A percentile compares a stretch with the other conserved stretches of the same genome.
phyloP scores from a whole-genome alignment of 371 early-diverging fungal genomes.

The Apophysomyces variabilis region DNA sequence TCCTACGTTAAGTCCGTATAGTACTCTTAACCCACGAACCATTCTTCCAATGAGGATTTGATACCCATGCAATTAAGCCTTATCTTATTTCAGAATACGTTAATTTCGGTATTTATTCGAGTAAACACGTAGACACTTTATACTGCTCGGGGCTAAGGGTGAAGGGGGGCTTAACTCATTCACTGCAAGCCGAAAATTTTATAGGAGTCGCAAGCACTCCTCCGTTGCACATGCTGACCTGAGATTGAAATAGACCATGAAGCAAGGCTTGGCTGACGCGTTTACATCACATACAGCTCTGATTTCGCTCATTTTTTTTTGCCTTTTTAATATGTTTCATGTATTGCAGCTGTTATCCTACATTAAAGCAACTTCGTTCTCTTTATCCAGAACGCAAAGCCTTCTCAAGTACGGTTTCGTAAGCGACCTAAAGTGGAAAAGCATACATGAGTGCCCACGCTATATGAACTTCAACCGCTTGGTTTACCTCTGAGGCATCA shows the following conservation, averaged over 20 bases:
- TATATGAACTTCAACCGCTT: not conserved
- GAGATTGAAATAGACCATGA: not conserved
- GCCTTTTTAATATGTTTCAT: not conserved
- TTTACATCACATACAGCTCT: not conserved
- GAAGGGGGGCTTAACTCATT: not conserved
- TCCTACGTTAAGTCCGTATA: not conserved
- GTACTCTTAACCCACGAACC: not conserved
- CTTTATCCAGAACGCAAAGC: constrained; percentile 50
- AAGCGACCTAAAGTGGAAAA: constrained; percentile 58
- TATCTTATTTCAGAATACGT: not conserved
- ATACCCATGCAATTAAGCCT: not conserved
- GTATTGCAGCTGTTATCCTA: not conserved
- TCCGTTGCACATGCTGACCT: not conserved
- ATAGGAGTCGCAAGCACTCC: not conserved
- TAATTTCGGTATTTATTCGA: too few species aligned
- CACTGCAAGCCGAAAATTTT: not conserved
- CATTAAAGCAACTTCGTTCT: not conserved
- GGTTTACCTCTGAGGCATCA: constrained; percentile 65
- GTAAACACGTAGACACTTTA: not conserved
- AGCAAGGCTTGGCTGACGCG: constrained; percentile 4
- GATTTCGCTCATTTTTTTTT: not conserved
- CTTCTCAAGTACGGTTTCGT: constrained; percentile 82
- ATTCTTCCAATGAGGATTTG: not conserved
- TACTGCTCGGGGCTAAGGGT: not conserved
- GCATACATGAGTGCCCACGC: not conserved